These are phyloP conservation scores for Colletotrichum sp. DNA, from an alignment of 2,329 filamentous ascomycete species.

Conservation along the genomic window DNA sequence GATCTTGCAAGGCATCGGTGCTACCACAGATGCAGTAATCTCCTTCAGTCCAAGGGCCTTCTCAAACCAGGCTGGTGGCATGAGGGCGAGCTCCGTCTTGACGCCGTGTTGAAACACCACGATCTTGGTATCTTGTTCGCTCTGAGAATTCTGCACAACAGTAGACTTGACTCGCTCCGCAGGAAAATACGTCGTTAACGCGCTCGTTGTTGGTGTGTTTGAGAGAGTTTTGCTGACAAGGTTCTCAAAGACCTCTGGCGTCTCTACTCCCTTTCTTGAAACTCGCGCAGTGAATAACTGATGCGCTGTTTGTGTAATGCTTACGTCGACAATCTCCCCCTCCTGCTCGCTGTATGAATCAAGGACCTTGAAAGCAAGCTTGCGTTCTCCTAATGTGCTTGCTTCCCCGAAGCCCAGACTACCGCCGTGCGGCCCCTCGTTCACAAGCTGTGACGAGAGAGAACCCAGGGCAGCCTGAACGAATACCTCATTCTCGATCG, in stretches of 20 bases:
- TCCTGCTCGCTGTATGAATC: constrained; percentile 70
- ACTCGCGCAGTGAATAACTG: constrained; percentile 53
- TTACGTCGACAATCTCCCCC: constrained; percentile 64
- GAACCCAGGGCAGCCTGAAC: constrained; percentile 80
- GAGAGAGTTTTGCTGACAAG: constrained; percentile 45
- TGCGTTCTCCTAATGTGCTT: constrained; percentile 46
- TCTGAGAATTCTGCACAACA: constrained; percentile 63
- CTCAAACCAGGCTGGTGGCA: constrained; percentile 78
- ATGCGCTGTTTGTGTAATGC: constrained; percentile 52
- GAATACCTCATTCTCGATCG: constrained; percentile 74
- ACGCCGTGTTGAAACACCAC: constrained; percentile 77
- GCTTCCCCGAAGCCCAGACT: constrained; percentile 60
- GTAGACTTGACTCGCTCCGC: constrained; percentile 81
- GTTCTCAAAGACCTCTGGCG: constrained; percentile 46
- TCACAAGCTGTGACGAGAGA: constrained; percentile 5
- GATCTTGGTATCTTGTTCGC: constrained; percentile 63
- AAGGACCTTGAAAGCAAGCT: constrained; percentile 56
- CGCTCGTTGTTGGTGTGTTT: constrained; percentile 31
- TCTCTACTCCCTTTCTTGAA: constrained; percentile 43
- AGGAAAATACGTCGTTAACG: constrained; percentile 78
- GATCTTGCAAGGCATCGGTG: constrained; percentile 98
- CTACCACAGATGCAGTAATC: constrained; percentile 79
- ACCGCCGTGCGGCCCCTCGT: constrained; percentile 47
- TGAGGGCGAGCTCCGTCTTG: constrained; percentile 63
- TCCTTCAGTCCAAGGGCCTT: constrained; percentile 88